Conservation (phyloP, 148 eudicot species). For the Arbutus unedo region DNA sequence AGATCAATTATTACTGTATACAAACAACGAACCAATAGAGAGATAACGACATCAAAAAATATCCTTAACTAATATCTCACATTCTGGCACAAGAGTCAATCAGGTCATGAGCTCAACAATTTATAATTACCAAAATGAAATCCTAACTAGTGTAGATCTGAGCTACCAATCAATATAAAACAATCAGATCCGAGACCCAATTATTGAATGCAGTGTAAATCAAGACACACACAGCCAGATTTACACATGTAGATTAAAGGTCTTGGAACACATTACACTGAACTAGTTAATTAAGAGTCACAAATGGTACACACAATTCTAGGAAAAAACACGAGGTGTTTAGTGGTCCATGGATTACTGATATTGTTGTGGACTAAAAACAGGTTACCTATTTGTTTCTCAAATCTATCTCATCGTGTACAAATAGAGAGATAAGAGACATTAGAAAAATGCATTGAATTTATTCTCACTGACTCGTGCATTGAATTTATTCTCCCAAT, state of each 20-base stretch:
- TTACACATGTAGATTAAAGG: neutral
- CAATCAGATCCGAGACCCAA: constrained; percentile 4
- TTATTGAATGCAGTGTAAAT: neutral
- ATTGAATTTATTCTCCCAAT: neutral
- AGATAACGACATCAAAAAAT: neutral
- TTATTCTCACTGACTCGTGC: too few relatives aligned
- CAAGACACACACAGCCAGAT: neutral
- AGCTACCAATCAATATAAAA: neutral
- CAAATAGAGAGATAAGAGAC: neutral
- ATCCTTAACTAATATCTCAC: too few relatives aligned
- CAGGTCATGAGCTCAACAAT: neutral
- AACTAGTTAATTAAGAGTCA: neutral
- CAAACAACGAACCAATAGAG: neutral
- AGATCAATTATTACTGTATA: neutral
- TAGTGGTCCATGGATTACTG: neutral
- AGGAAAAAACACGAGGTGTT: neutral
- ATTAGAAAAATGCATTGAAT: neutral
- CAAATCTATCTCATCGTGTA: neutral
- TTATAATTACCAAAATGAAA: constrained; percentile 9
- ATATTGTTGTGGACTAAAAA: neutral
- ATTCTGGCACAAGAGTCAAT: neutral
- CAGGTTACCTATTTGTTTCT: neutral
- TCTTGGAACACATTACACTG: neutral
- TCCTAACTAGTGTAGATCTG: constrained; percentile 8
- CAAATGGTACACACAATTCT: neutral